Conservation (phyloP, 768 basidiomycete genomes). For the Strobilomyces echinocephalus region DNA sequence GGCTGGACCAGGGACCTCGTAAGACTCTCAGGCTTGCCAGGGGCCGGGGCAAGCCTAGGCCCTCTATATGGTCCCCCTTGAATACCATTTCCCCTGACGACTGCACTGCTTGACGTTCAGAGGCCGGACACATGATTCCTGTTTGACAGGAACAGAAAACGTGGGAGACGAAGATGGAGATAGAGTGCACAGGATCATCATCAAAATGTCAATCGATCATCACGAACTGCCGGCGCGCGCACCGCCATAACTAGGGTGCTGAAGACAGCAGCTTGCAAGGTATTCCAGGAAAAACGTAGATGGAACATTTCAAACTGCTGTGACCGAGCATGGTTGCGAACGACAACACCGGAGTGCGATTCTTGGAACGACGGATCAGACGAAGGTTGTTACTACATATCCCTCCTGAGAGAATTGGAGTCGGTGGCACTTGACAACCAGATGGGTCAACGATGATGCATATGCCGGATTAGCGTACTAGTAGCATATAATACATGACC, state of each 20-base stretch:
- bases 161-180: neutral
- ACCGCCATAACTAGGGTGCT: too few species aligned
- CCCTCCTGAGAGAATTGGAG: too few species aligned
- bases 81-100: constrained; percentile 10
- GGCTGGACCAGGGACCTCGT: neutral
- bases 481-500: constrained; percentile 14
- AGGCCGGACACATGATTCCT: too few species aligned
- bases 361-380: neutral
- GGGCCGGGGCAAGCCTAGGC: neutral
- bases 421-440: neutral
- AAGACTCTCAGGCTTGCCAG: neutral
- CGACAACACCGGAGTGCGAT: neutral
- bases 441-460: neutral
- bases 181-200: too few species aligned
- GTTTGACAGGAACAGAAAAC: too few species aligned
- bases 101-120: neutral
- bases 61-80: constrained; percentile 1
- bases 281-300: too few species aligned
- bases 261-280: too few species aligned
- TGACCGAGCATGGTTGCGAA: too few species aligned
- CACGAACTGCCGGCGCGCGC: too few species aligned
- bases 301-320: too few species aligned
- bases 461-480: constrained; percentile 13
- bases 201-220: too few species aligned
- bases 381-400: too few species aligned